Percentiles rank a stretch among this genome's conserved stretches.
Evolutionary conservation across 1,139 yeast species (phyloP).

Genomic region (Keqinozyma sinolaborantium): DNA sequence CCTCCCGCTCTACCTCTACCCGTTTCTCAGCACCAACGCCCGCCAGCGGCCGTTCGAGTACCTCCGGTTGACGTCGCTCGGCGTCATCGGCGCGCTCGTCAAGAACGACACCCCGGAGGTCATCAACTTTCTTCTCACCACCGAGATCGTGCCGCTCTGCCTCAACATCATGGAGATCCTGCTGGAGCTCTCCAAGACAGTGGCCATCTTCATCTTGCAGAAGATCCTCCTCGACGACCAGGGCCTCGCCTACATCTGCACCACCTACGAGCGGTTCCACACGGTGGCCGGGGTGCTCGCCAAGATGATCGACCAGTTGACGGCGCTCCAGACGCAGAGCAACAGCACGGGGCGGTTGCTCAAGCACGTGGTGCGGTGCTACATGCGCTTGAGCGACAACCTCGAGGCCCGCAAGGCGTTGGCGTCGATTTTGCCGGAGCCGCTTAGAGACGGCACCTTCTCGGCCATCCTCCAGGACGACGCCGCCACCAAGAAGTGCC

Average conservation of each 20-base stretch:
- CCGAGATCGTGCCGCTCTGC: conserved; percentile 94
- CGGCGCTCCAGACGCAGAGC: conserved; percentile 18
- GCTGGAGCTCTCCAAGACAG: conserved; percentile 90
- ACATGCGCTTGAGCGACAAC: conserved; percentile 85
- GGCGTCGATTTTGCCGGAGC: conserved; percentile 80
- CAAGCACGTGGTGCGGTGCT: conserved; percentile 93
- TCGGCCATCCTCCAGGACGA: conserved; percentile 79
- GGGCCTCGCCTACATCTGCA: conserved; percentile 89
- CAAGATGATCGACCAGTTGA: conserved; percentile 83
- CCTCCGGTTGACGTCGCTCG: conserved; percentile 84
- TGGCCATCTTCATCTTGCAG: conserved; percentile 92
- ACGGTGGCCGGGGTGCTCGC: conserved; percentile 90
- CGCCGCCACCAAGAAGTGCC: conserved; percentile 80
- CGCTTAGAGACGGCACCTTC: conserved; percentile 89
- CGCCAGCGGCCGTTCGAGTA: conserved; percentile 93
- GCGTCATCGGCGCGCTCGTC: conserved; percentile 95
- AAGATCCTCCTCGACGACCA: conserved; percentile 88
- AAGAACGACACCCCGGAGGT: conserved; percentile 96
- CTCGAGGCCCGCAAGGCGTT: conserved; percentile 87
- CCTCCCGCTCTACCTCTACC: conserved; percentile 87
- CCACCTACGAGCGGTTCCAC: conserved; percentile 89
- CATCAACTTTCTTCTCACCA: conserved; percentile 80
- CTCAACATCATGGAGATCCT: conserved; percentile 94
- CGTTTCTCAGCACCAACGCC: conserved; percentile 88
- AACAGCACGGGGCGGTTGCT: conserved; percentile 72